Evolutionary conservation across 2,329 filamentous ascomycete genomes (phyloP).

Genomic region (Neopestalotiopsis sp.): DNA sequence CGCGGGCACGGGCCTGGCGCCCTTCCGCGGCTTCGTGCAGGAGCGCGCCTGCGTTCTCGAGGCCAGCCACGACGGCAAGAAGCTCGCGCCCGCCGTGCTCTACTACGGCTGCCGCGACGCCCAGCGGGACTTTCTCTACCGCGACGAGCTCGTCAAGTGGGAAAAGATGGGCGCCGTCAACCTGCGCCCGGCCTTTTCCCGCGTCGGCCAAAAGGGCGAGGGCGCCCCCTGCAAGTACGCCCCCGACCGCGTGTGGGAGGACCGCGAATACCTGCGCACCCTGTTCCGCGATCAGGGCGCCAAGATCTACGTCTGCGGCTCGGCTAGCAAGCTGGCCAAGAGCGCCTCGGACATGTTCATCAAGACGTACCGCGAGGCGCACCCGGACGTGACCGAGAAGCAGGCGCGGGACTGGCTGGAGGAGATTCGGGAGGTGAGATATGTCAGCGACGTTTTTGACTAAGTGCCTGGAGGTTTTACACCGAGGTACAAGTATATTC

Average conservation of each 20-base stretch:
- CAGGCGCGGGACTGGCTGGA: conserved; percentile 25
- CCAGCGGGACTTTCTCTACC: conserved; percentile 1
- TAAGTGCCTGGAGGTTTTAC: conserved; percentile 6
- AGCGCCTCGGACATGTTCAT: conserved; percentile 24
- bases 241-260: conserved; percentile 8
- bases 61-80: neutral
- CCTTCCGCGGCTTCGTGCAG: conserved; percentile 17
- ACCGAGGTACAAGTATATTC: neutral
- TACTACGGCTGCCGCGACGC: conserved; percentile 14
- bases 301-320: conserved; percentile 11
- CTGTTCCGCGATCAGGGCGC: conserved; percentile 6
- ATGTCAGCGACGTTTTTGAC: conserved; percentile 28
- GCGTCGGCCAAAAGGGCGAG: neutral
- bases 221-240: conserved; percentile 7
- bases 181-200: conserved; percentile 1
- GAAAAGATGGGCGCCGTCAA: conserved; percentile 11
- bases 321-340: conserved; percentile 22
- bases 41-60: conserved; percentile 13
- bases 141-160: conserved; percentile 7
- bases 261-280: conserved; percentile 3
- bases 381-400: conserved; percentile 23
- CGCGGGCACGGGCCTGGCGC: conserved; percentile 13
- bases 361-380: conserved; percentile 20
- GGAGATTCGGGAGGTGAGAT: conserved; percentile 25
- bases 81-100: conserved; percentile 12